Evolutionary conservation across 805 yeast genomes (phyloP).

Genomic region (Pichia pseudocactophila): DNA sequence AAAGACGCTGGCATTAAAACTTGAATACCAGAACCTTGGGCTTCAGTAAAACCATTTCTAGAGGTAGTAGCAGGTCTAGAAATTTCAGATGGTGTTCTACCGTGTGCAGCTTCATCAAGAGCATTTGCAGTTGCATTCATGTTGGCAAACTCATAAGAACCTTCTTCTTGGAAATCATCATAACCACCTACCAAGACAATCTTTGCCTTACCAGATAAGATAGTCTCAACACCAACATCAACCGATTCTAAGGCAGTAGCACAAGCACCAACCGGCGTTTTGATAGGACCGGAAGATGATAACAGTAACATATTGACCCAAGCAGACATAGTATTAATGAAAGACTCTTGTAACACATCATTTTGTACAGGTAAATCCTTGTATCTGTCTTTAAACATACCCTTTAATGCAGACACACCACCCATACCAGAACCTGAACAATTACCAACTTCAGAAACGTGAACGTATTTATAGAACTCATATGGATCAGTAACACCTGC

Average conservation of each 20-base stretch:
- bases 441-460: slow-evolving; percentile 97
- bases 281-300: slow-evolving; percentile 97
- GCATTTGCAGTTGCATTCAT: slow-evolving; percentile 98
- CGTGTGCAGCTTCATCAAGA: slow-evolving; percentile 78
- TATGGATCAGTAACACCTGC: slow-evolving; percentile 98
- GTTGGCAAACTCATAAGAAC: slow-evolving; percentile 94
- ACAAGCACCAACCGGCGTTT: slow-evolving; percentile 99
- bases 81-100: slow-evolving; percentile 98
- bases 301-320: slow-evolving; percentile 98
- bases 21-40: slow-evolving; percentile 99
- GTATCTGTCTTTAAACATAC: slow-evolving; percentile 95
- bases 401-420: slow-evolving; percentile 94
- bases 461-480: slow-evolving; percentile 97
- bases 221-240: slow-evolving; percentile 92
- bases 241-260: slow-evolving; percentile 98
- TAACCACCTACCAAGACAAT: slow-evolving; percentile 97
- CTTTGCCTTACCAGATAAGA: slow-evolving; percentile 89
- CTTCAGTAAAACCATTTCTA: slow-evolving; percentile 98
- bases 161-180: slow-evolving; percentile 99
- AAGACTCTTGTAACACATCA: slow-evolving; percentile 95
- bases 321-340: slow-evolving; percentile 98
- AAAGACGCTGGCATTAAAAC: slow-evolving; percentile 90
- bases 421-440: slow-evolving; percentile 99
- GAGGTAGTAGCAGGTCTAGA: slow-evolving; percentile 96
- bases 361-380: slow-evolving; percentile 91